Conservation (phyloP, 2,329 filamentous ascomycete genomes). For the Nothophoma quercina region DNA sequence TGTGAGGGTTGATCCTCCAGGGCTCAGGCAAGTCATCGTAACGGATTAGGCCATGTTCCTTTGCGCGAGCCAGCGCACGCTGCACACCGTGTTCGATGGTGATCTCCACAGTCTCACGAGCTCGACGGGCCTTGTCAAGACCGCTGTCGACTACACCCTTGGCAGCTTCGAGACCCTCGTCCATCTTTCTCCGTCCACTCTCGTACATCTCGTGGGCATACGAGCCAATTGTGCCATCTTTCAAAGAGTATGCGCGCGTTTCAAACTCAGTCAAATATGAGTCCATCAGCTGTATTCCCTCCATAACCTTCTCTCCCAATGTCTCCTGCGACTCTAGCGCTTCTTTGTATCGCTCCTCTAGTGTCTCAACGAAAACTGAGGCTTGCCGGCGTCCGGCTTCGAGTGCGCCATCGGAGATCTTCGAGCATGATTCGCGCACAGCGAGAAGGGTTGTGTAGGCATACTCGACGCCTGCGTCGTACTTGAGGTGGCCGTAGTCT, state of each 20-base stretch:
- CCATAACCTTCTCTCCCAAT: conserved; percentile 87
- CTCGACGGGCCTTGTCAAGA: conserved; percentile 81
- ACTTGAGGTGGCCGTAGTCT: conserved; percentile 80
- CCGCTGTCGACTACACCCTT: conserved; percentile 81
- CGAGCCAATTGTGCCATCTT: conserved; percentile 77
- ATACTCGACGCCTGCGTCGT: conserved; percentile 83
- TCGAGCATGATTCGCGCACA: conserved; percentile 85
- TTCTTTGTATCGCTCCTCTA: conserved; percentile 87
- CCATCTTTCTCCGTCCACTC: conserved; percentile 80
- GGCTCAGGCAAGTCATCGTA: conserved; percentile 92
- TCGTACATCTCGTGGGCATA: conserved; percentile 77
- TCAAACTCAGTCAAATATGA: conserved; percentile 87
- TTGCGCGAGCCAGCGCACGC: conserved; percentile 75
- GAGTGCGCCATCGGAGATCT: conserved; percentile 88
- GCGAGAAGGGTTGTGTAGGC: conserved; percentile 87
- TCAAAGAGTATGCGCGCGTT: conserved; percentile 77
- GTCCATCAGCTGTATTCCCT: conserved; percentile 87
- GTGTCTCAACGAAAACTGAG: conserved; percentile 88
- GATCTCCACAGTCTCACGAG: conserved; percentile 66
- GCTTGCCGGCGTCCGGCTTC: conserved; percentile 84
- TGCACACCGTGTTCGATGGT: conserved; percentile 86
- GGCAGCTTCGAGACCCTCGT: conserved; percentile 78
- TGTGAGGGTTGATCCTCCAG: conserved; percentile 95
- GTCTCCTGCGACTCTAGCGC: conserved; percentile 84
- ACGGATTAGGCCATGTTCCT: conserved; percentile 80